phyloP scores from a whole-genome alignment of 208 protist species.

The Trypanosoma caninum region DNA sequence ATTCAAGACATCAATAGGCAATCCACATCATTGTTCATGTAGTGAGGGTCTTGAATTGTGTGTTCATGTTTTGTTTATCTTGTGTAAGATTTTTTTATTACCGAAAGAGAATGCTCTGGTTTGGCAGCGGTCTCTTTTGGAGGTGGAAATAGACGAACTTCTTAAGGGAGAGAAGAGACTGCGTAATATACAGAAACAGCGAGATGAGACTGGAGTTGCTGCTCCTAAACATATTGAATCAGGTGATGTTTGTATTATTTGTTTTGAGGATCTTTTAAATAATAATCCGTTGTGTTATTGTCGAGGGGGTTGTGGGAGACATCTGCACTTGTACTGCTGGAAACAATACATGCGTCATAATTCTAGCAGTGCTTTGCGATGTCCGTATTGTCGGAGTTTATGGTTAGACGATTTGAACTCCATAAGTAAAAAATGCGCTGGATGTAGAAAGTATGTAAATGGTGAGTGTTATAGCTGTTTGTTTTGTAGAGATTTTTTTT shows the following conservation, averaged over 20 bases:
- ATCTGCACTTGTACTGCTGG: conserved; percentile 25
- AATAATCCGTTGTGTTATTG: conserved; percentile 25
- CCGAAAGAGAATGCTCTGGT: conserved; percentile 35
- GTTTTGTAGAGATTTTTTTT: conserved; percentile 38
- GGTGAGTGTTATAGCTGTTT: conserved; percentile 39
- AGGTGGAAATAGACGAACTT: conserved; percentile 49
- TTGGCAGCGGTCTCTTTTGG: conserved; percentile 66
- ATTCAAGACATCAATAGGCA: conserved; percentile 43
- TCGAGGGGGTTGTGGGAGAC: conserved; percentile 26
- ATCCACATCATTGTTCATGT: conserved; percentile 65
- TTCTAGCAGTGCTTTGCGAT: conserved; percentile 11
- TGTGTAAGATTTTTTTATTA: conserved; percentile 48
- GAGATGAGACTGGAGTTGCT: not conserved
- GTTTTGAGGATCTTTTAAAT: conserved; percentile 27
- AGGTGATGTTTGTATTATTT: conserved; percentile 38
- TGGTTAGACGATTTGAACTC: conserved; percentile 12
- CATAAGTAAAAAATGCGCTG: conserved; percentile 21
- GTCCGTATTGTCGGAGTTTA: conserved; percentile 28
- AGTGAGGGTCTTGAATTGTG: conserved; percentile 39
- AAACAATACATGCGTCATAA: conserved; percentile 31
- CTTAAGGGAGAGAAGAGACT: conserved; percentile 23
- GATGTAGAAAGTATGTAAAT: conserved; percentile 24
- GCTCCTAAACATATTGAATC: conserved; percentile 15
- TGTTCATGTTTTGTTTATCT: conserved; percentile 59
- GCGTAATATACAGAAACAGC: conserved; percentile 13